phyloP scores from a whole-genome alignment of 331 rosid species.

The Stylosanthes scabra region DNA sequence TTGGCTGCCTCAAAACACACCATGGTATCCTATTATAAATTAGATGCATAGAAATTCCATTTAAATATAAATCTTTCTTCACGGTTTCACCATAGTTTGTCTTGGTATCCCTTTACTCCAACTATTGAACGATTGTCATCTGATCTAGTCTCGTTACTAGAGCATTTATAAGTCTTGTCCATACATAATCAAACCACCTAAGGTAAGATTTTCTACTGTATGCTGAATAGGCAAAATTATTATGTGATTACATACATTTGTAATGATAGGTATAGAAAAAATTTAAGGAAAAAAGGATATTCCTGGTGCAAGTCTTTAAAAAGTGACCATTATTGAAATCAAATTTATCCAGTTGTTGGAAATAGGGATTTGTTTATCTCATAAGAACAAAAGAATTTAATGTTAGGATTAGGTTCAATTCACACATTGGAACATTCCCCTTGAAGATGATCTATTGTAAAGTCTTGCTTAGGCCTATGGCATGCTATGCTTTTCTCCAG shows the following conservation, averaged over 20 bases:
- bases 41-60: background rate
- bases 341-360: background rate
- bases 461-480: background rate
- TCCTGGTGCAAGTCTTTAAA: background rate
- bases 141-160: background rate
- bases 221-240: constrained; percentile 4
- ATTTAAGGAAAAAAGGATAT: background rate
- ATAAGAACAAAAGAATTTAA: background rate
- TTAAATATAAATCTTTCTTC: background rate
- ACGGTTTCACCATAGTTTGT: background rate
- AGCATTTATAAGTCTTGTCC: background rate
- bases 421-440: background rate
- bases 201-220: background rate
- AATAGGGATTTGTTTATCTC: background rate
- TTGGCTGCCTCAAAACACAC: background rate
- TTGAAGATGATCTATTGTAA: background rate
- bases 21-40: background rate
- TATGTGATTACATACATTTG: background rate
- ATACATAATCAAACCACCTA: background rate
- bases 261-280: background rate
- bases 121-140: background rate
- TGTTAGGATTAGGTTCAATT: constrained; percentile 6
- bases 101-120: background rate
- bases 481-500: background rate
- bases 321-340: background rate